A percentile compares a stretch with the other conserved stretches of the same genome.
Conservation (phyloP, 192 early-diverging fungal species). For the Physocladia obscura region DNA sequence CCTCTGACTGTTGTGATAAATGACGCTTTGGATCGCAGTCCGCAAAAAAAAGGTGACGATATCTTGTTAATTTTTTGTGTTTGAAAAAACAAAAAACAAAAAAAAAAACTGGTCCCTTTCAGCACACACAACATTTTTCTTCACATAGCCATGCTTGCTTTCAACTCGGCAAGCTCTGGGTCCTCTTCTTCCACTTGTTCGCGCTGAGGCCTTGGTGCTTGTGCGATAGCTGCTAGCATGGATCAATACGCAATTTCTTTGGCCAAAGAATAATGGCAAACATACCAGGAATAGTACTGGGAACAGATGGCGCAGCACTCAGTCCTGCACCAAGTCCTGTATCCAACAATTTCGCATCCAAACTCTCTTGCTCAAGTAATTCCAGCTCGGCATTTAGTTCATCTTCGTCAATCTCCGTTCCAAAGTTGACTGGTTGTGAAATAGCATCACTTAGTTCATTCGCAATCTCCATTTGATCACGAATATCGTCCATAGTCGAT, state of each 20-base stretch:
- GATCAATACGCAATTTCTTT: background rate
- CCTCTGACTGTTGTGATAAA: too few relatives aligned
- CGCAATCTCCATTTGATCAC: conserved; percentile 95
- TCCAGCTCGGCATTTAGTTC: conserved; percentile 89
- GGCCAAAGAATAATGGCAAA: background rate
- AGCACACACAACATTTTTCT: too few relatives aligned
- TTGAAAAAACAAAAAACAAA: too few relatives aligned
- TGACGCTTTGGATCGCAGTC: too few relatives aligned
- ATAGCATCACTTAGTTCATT: conserved; percentile 94
- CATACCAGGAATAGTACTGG: conserved; percentile 67
- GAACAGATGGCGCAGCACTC: conserved; percentile 51
- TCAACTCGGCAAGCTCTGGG: conserved; percentile 74
- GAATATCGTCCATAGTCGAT: conserved; percentile 92
- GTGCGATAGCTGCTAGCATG: conserved; percentile 45
- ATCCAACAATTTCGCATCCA: conserved; percentile 80
- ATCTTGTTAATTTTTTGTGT: too few relatives aligned
- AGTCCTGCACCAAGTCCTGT: conserved; percentile 50
- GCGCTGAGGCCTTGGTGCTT: conserved; percentile 43
- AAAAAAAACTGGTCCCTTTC: too few relatives aligned
- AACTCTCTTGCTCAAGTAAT: conserved; percentile 87
- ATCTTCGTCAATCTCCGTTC: conserved; percentile 90
- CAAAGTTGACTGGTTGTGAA: conserved; percentile 82
- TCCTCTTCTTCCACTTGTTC: conserved; percentile 69
- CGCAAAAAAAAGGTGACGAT: too few relatives aligned
- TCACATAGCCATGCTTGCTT: conserved; percentile 77